Percentiles rank a stretch among this genome's conserved stretches.
These are phyloP conservation scores for Nemania diffusa DNA, from an alignment of 2,329 filamentous ascomycete genomes.

Conservation along the genomic window DNA sequence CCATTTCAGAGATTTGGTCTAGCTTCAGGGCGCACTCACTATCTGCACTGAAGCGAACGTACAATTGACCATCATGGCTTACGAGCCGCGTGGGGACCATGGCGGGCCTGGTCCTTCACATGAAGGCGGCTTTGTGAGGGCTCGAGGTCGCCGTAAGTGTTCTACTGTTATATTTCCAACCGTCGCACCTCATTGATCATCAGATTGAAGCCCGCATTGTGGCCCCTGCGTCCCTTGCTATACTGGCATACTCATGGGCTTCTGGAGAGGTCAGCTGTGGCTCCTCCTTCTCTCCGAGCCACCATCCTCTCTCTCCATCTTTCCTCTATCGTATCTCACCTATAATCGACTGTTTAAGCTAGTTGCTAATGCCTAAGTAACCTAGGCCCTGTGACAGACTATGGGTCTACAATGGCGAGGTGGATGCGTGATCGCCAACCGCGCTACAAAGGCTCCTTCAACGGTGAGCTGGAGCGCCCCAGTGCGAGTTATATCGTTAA, in stretches of 20 bases:
- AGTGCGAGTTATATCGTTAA: slow-evolving; percentile 91
- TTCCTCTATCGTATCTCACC: not conserved
- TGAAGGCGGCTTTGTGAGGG: slow-evolving; percentile 57
- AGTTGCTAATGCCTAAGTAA: slow-evolving; percentile 29
- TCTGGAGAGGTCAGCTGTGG: not conserved
- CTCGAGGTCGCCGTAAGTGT: slow-evolving; percentile 63
- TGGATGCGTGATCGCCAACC: slow-evolving; percentile 88
- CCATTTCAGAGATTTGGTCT: slow-evolving; percentile 1
- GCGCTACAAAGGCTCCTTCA: slow-evolving; percentile 76
- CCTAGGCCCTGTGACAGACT: slow-evolving; percentile 89
- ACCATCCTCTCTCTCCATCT: not conserved
- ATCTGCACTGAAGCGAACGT: slow-evolving; percentile 13
- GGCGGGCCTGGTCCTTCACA: slow-evolving; percentile 53
- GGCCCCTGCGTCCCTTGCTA: not conserved
- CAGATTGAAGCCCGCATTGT: not conserved
- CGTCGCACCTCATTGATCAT: not conserved
- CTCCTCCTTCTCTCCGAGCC: not conserved
- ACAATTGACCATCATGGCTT: slow-evolving; percentile 56
- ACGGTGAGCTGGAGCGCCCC: slow-evolving; percentile 83
- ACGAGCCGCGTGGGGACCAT: slow-evolving; percentile 64
- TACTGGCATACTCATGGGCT: not conserved
- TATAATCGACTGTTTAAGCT: slow-evolving; percentile 4
- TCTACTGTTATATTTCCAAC: slow-evolving; percentile 12
- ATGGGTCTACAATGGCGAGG: slow-evolving; percentile 87
- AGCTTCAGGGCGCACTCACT: not conserved